Percentiles rank a stretch among this genome's conserved stretches.
Conservation (phyloP, 805 yeast species). For the Grigorovia transvaalensis region DNA sequence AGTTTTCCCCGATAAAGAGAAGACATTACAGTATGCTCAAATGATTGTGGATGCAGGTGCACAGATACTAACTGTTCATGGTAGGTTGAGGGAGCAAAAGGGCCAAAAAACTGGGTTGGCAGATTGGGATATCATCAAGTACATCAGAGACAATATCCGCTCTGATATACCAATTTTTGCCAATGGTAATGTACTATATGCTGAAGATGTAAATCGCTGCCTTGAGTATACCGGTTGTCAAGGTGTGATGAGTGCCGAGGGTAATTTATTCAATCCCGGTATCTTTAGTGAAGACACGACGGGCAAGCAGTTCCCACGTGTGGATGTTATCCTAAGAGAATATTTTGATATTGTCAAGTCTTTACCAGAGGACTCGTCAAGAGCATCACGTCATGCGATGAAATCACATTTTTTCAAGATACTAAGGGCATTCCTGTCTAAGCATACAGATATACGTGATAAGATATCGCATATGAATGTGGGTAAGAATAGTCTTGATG, state of each 20-base stretch:
- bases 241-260: constrained; percentile 97
- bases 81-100: constrained; percentile 93
- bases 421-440: constrained; percentile 66
- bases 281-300: constrained; percentile 55
- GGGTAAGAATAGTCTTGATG: constrained; percentile 33
- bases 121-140: constrained; percentile 74
- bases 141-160: constrained; percentile 68
- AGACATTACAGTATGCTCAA: constrained; percentile 76
- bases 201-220: constrained; percentile 72
- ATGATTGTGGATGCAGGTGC: constrained; percentile 92
- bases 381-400: constrained; percentile 73
- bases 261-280: constrained; percentile 88
- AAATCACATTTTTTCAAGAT: constrained; percentile 88
- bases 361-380: constrained; percentile 22
- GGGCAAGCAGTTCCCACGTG: constrained; percentile 71
- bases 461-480: constrained; percentile 47
- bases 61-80: constrained; percentile 88
- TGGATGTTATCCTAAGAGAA: constrained; percentile 73
- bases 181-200: constrained; percentile 89
- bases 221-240: constrained; percentile 57
- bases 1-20: constrained; percentile 74
- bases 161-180: constrained; percentile 79
- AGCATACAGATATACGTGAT: constrained; percentile 70
- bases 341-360: constrained; percentile 72
- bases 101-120: constrained; percentile 95